Conservation (phyloP, 192 early-diverging fungal species). For the Chytriomyces sp. region DNA sequence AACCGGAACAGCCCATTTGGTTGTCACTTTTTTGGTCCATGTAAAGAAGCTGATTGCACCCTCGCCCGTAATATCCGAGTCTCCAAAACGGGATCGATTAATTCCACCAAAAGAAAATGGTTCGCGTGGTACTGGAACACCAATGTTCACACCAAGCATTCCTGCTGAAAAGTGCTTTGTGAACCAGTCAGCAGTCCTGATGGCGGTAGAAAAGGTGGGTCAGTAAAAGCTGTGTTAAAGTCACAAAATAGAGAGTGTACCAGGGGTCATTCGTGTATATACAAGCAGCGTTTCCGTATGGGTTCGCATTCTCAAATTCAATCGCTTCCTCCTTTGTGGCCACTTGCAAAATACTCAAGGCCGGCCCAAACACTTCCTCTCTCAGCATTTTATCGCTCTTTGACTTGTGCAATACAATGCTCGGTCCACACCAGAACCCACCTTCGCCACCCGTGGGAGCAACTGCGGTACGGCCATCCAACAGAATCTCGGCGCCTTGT, state of each 20-base stretch:
- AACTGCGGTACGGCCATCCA: conserved; percentile 66
- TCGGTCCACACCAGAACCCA: conserved; percentile 79
- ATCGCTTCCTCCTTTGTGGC: conserved; percentile 66
- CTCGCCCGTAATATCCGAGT: conserved; percentile 69
- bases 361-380: conserved; percentile 86
- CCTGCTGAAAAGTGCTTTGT: conserved; percentile 71
- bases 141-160: conserved; percentile 83
- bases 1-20: conserved; percentile 71
- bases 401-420: conserved; percentile 66
- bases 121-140: conserved; percentile 71
- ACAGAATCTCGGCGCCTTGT: conserved; percentile 65
- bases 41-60: conserved; percentile 78
- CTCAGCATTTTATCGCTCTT: conserved; percentile 67
- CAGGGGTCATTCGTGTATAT: conserved; percentile 35
- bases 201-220: conserved; percentile 57
- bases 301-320: conserved; percentile 74
- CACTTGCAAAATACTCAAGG: conserved; percentile 68
- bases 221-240: neutral
- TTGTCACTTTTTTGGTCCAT: conserved; percentile 73
- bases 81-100: conserved; percentile 71
- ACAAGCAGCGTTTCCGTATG: conserved; percentile 47
- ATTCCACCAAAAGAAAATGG: conserved; percentile 85
- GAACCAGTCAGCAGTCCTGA: conserved; percentile 70
- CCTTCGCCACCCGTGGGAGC: conserved; percentile 31
- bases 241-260: neutral